Base-by-base conservation (phyloP, 2,329 filamentous ascomycete species). In the Orbilia blumenaviensis region DNA sequence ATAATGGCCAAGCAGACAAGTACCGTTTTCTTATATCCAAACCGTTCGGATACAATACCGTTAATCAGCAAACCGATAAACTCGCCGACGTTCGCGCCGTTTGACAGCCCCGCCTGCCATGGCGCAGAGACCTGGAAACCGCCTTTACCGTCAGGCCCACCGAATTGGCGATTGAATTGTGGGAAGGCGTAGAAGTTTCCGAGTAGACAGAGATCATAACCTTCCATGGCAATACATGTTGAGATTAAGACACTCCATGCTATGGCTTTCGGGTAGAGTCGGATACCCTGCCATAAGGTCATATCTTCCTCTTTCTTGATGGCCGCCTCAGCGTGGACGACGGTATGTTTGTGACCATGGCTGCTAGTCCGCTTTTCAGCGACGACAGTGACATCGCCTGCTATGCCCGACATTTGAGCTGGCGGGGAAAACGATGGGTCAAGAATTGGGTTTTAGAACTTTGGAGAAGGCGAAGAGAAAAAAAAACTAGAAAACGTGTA, bases 201-300 rank as follows among this genome's bases (percentile, higher is more conserved):
- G 80, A 95, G 88, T 63, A 96, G 85, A 80, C 88, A 90, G 72
- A 95, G 86, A 81, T 96, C 92, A 84, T 94, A 96, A 34, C 92
- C 93, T 83, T 96, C 93, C 93, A 97, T 97, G 80, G 88, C 89
- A 81, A 96, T 95, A 82, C 91, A 94, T 0, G 92, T 94, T n/a
- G 91, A 94, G 82, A 97, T 94, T 73, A 96, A 85, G 60, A 96
- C 81, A 80, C 90, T 92, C 92, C 92, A 97, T 21, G 85, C 87
- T 68, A 96, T 90, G 21, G 93, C 93, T 84, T 96, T 94, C 72
- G 92, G 93, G 81, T 97, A 97, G 25, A 95, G 86, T 81, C 86
- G 89, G 82, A 96, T 86, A 77, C 92, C 93, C 84, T 96, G 89
- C 82, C 87, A 81, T 71, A 96, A 84, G 52, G 87, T 91, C 90